Evolutionary conservation across 192 early-diverging fungal genomes (phyloP), one percentile per base, ranked within the genome.

Genomic region (Ambispora gerdemannii): DNA sequence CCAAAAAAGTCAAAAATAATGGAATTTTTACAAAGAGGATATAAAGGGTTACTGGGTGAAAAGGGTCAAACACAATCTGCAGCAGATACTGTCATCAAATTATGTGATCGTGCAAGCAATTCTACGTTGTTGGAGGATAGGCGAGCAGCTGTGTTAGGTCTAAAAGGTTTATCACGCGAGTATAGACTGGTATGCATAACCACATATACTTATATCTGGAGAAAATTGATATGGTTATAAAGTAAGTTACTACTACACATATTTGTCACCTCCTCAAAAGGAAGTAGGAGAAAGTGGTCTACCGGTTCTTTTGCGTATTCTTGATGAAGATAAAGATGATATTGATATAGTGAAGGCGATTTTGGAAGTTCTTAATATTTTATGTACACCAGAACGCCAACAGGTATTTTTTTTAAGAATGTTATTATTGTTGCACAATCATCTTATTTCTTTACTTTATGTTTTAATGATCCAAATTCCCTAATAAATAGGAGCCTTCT

Each of bases 91-190:
- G 87, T 98, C 70, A 88, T 90, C 67, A 89, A 85, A 71, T 81
- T 97, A 65, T 88, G 86, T 34, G 95, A 96, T 73, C 82, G 93
- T 53, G 88, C 91, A 31, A 85, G 82, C 60, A 86, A 93, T 56
- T 87, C 92, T 17, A 94, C 92, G 8, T 81, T 97, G 24, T 75
- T 93, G 28, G 97, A 99, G 73, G 97, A 99, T 82, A 78, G 92
- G 53, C 76, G 95, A 31, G 91, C 94, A 4, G 92, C 91, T 1
- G 91, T 96, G 13, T 84, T 91, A 22, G 87, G 90, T 6, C 78
- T 99, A 60, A 94, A 94, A 68, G 92, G 92, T 2, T 83, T 96
- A 33, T 85, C 92, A 7, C 78, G 90, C 51, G 92, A 97, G 52
- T 96, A 91, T 86, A 87, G 84, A 60, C 74, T 80, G 79, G 90